phyloP scores from a whole-genome alignment of 306 rosid genomes.

The Trifolium dubium region DNA sequence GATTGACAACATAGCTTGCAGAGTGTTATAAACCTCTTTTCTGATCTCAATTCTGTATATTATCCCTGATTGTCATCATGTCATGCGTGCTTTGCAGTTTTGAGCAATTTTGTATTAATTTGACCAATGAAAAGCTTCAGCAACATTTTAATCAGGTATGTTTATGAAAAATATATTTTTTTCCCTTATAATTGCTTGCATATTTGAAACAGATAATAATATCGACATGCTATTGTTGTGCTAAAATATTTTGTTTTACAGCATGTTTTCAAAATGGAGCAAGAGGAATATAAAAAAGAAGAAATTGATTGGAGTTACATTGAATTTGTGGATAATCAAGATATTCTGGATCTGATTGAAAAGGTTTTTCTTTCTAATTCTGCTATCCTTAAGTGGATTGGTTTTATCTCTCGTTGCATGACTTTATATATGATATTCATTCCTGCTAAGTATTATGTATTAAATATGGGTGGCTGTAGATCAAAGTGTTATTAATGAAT shows the following conservation, averaged over 20 bases:
- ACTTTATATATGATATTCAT: conserved; percentile 33
- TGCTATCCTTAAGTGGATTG: conserved; percentile 30
- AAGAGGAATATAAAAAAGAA: conserved; percentile 98
- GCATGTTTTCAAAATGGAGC: conserved; percentile 99
- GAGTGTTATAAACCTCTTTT: conserved; percentile 20
- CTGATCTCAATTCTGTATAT: conserved; percentile 6
- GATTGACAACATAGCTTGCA: too few species aligned
- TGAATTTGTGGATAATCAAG: conserved; percentile 98
- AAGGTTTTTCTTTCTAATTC: conserved; percentile 64
- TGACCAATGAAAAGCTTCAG: conserved; percentile 99
- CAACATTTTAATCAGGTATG: conserved; percentile 98
- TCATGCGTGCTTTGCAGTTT: conserved; percentile 61
- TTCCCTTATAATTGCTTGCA: conserved; percentile 5
- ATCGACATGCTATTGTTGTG: conserved; percentile 28
- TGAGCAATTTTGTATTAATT: conserved; percentile 98
- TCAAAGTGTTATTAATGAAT: conserved; percentile 2
- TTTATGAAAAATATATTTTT: not conserved
- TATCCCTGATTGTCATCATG: conserved; percentile 14
- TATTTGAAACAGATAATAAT: not conserved
- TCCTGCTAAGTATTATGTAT: not conserved
- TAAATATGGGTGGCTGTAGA: not conserved
- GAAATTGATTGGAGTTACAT: conserved; percentile 99
- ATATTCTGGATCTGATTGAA: conserved; percentile 92
- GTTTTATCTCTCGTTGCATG: conserved; percentile 16
- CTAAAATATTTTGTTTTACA: conserved; percentile 53